A percentile compares a stretch with the other conserved stretches of the same genome.
phyloP scores from a whole-genome alignment of 164 flowering plant genomes.

The Cinnamomum chago region DNA sequence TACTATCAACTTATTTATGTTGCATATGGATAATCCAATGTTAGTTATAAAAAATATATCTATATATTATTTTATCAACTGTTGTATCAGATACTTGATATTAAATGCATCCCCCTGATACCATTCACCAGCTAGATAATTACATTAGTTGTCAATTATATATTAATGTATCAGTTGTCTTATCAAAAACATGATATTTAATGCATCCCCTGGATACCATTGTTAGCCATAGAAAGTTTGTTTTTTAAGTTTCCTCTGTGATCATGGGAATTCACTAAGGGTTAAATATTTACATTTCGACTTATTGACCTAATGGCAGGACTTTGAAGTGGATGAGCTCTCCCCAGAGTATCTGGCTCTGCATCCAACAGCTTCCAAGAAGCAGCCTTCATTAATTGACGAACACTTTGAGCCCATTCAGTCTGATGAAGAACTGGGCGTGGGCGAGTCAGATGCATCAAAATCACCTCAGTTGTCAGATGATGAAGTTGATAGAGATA shows the following conservation, averaged over 20 bases:
- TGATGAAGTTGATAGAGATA: slow-evolving; percentile 32
- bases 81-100: background rate
- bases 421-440: slow-evolving; percentile 40
- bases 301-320: slow-evolving; percentile 32
- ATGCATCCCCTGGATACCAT: background rate
- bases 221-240: background rate
- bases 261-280: no score
- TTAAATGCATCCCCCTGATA: background rate
- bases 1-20: slow-evolving; percentile 10
- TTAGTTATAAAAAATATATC: no score
- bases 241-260: background rate
- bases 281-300: background rate
- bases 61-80: background rate
- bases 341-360: slow-evolving; percentile 63
- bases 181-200: background rate
- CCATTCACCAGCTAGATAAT: background rate
- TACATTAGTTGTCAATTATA: background rate
- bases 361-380: slow-evolving; percentile 61
- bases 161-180: background rate
- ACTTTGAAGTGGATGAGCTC: slow-evolving; percentile 63
- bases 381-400: slow-evolving; percentile 58
- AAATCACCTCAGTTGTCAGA: slow-evolving; percentile 41
- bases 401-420: slow-evolving; percentile 80
- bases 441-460: slow-evolving; percentile 56
- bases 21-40: background rate